Conservation (phyloP, 164 flowering plant species). For the Chimonanthus salicifolius region DNA sequence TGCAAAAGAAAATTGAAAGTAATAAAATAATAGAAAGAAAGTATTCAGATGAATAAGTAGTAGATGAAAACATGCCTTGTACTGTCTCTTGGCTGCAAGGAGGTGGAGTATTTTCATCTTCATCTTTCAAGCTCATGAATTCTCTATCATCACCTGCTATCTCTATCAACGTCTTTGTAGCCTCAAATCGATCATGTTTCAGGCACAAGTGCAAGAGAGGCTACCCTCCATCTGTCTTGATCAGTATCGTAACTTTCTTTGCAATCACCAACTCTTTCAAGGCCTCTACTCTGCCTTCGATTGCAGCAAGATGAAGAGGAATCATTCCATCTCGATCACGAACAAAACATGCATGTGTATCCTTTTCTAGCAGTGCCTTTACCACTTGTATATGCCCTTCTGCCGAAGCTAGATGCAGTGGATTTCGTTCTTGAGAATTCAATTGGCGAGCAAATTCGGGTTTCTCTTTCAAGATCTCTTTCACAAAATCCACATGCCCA, state of each 20-base stretch:
- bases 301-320: constrained; percentile 1
- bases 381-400: not conserved
- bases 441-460: not conserved
- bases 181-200: not conserved
- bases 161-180: not conserved
- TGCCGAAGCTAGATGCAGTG: not conserved
- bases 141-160: not conserved
- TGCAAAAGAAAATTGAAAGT: too few species aligned
- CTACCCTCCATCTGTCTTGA: not conserved
- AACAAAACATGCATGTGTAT: not conserved
- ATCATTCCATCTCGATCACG: not conserved
- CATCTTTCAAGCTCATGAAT: not conserved
- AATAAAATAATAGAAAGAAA: not conserved
- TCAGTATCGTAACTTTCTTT: not conserved
- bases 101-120: constrained; percentile 7
- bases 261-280: not conserved
- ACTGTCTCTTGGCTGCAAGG: not conserved
- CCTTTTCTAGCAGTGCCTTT: not conserved
- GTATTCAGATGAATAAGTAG: too few species aligned
- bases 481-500: not conserved
- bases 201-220: not conserved
- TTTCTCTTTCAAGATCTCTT: not conserved
- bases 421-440: not conserved
- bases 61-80: not conserved
- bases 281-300: not conserved